Base-by-base conservation (phyloP, 2,329 filamentous ascomycete species). In the Pseudopyrenochaeta lycopersici region DNA sequence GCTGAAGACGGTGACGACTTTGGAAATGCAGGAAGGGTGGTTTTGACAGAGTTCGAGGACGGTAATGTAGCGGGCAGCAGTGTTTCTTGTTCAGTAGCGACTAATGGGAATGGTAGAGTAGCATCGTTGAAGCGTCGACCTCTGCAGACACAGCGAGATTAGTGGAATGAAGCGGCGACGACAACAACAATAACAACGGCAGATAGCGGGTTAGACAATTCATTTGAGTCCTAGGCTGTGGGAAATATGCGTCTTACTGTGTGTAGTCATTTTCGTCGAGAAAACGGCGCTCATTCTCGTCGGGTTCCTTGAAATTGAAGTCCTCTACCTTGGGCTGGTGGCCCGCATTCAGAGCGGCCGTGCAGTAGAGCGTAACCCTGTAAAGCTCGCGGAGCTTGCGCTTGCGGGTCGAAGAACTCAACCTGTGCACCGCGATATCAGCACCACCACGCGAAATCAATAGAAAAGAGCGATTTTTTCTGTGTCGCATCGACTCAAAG, bases 361-460 rank as follows among this genome's bases (percentile, higher is more conserved):
- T 50, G 53, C 53, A 59, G 53, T 35, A 46, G 46, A 48, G 49
- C 43, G 56, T 90, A 82, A 90, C 88, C 84, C 85, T 84, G 82
- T 90, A 96, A 70, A 97, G 85, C 81, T 95, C 90, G 76, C 89
- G 89, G 76, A 97, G 85, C 84, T 96, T 96, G 78, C 91, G 88
- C 86, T 96, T 95, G 79, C 91, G 90, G 84, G 90, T 91, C 78
- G 84, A 85, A 83, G 90, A 86, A 84, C 80, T 81, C 57, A 63
- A 64, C 64, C 76, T 78, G 60, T 58, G 58, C 63, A 66, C 54
- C 60, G 63, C 59, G 50, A 68, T 66, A 74, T 70, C 66, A 75
- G 69, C 69, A 76, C 71, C 60, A 76, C 73, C 46, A 72, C 75
- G 61, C 54, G 10, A 42, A 63, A 70, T 67, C 77, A 76, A 62